Percentiles rank a stretch among this genome's conserved stretches.
phyloP scores from a whole-genome alignment of 495 filamentous ascomycete genomes.

The Chaetomium cochliodes region DNA sequence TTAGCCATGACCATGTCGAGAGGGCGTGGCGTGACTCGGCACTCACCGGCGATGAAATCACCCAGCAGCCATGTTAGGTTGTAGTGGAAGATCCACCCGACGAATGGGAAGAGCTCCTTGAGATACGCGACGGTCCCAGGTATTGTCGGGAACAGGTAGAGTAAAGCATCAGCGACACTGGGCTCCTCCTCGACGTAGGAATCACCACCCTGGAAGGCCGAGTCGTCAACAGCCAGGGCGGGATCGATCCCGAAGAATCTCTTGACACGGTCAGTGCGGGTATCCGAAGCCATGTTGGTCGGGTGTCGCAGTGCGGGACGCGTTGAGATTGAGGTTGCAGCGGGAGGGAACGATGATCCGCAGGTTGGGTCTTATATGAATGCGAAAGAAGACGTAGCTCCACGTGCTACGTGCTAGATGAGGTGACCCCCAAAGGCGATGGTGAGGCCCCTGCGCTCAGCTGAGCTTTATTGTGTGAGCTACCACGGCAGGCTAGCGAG shows the following conservation, averaged over 20 bases:
- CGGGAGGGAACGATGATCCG: neutral
- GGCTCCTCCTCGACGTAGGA: conserved; percentile 79
- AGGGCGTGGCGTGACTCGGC: conserved; percentile 33
- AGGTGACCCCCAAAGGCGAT: neutral
- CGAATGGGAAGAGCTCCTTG: conserved; percentile 72
- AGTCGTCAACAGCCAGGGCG: conserved; percentile 29
- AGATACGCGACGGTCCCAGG: conserved; percentile 55
- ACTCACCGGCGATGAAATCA: conserved; percentile 84
- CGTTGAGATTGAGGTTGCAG: conserved; percentile 10
- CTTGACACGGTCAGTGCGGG: conserved; percentile 31
- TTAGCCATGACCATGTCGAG: conserved; percentile 11
- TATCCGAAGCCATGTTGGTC: conserved; percentile 29
- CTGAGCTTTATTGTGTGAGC: conserved; percentile 7
- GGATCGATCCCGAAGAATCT: conserved; percentile 33
- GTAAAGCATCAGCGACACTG: conserved; percentile 64
- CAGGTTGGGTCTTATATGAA: conserved; percentile 26
- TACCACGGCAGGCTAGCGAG: neutral
- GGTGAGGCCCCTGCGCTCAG: conserved; percentile 5
- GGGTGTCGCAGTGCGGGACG: neutral
- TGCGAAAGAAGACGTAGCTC: neutral
- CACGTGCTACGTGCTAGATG: conserved; percentile 9
- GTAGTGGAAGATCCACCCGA: conserved; percentile 83
- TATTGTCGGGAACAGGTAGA: conserved; percentile 54
- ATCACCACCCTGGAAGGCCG: conserved; percentile 42
- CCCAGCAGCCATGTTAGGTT: conserved; percentile 86